phyloP scores from a whole-genome alignment of 139 green algal genomes.

The Tetraselmis striata region DNA sequence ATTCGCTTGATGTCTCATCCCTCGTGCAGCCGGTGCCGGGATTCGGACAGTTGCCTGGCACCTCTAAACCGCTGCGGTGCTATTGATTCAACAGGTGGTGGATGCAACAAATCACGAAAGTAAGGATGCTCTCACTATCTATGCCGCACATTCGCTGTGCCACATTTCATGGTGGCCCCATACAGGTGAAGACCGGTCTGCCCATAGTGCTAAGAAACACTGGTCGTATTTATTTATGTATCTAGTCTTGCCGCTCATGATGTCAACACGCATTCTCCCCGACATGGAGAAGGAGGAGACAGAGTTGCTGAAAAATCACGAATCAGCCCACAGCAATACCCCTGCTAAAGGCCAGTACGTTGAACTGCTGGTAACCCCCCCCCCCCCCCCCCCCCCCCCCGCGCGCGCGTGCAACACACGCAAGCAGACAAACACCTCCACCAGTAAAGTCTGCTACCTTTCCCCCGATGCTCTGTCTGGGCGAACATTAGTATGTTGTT shows the following conservation, averaged over 20 bases:
- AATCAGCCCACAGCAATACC: neutral
- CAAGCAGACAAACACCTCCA: neutral
- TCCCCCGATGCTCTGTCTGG: neutral
- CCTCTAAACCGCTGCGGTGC: neutral
- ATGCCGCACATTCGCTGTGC: too few species aligned
- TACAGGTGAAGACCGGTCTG: too few species aligned
- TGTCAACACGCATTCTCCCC: neutral
- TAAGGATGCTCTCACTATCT: neutral
- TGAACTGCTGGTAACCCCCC: neutral
- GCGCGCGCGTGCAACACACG: neutral
- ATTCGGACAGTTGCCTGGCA: neutral
- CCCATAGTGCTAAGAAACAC: too few species aligned
- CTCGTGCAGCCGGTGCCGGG: neutral
- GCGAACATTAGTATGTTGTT: too few species aligned
- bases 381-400: too few species aligned
- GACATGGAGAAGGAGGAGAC: neutral
- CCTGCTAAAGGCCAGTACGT: neutral
- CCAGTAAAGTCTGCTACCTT: neutral
- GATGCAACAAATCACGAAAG: neutral
- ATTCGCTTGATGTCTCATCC: too few species aligned
- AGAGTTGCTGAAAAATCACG: neutral
- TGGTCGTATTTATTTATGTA: neutral
- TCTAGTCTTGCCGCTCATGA: neutral
- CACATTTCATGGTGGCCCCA: too few species aligned
- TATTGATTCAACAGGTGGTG: neutral